These are phyloP conservation scores for Fusarium metavorans DNA, from an alignment of 2,329 filamentous ascomycete genomes.

Conservation along the genomic window DNA sequence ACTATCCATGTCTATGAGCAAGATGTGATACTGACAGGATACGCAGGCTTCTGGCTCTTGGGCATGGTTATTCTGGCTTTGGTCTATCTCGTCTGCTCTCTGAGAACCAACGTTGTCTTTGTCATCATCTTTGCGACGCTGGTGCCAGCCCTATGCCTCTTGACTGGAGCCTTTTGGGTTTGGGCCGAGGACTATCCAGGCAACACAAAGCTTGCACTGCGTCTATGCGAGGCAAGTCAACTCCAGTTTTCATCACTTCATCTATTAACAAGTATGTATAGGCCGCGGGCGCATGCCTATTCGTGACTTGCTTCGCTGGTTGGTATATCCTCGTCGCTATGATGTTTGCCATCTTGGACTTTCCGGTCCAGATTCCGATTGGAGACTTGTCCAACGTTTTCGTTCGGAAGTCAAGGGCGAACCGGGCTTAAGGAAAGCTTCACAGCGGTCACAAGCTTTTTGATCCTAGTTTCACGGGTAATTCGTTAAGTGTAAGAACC, in stretches of 20 bases:
- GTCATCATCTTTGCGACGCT: constrained; percentile 76
- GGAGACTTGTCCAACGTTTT: constrained; percentile 64
- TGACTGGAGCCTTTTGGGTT: constrained; percentile 72
- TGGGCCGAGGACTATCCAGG: constrained; percentile 53
- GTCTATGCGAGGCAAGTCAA: constrained; percentile 58
- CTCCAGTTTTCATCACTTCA: no score
- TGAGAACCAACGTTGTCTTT: constrained; percentile 79
- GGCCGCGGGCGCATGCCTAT: constrained; percentile 62
- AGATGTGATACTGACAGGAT: constrained; percentile 45
- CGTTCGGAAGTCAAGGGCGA: constrained; percentile 45
- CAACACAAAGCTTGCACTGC: constrained; percentile 46
- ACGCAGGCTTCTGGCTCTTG: constrained; percentile 69
- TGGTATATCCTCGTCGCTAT: constrained; percentile 69
- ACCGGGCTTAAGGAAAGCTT: background rate
- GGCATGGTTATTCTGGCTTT: constrained; percentile 74
- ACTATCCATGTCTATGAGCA: constrained; percentile 54
- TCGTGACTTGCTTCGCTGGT: constrained; percentile 62
- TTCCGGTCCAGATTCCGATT: constrained; percentile 67
- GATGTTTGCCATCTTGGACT: constrained; percentile 67
- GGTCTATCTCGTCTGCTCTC: constrained; percentile 75
- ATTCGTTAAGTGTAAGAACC: background rate
- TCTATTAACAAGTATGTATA: no score
- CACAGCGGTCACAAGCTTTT: background rate
- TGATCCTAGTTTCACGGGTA: background rate
- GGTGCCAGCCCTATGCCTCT: constrained; percentile 66